A percentile compares a stretch with the other conserved stretches of the same genome.
These are phyloP conservation scores for Aspergillus spinulosporus DNA, from an alignment of 2,329 filamentous ascomycete species.

Conservation along the genomic window DNA sequence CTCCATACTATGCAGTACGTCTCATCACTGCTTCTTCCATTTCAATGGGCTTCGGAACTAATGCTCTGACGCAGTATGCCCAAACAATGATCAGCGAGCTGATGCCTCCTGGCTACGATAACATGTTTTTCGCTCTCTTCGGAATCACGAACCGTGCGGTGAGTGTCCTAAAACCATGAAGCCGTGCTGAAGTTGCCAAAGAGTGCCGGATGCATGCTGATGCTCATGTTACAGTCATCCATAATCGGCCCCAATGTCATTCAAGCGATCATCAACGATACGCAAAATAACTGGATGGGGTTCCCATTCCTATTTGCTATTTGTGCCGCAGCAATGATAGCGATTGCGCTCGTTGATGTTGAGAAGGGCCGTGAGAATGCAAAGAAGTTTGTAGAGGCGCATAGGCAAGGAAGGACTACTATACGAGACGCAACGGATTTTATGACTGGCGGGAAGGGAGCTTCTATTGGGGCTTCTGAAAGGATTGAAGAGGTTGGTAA, in stretches of 20 bases:
- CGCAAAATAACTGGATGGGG: slow-evolving; percentile 47
- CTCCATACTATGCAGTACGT: slow-evolving; percentile 43
- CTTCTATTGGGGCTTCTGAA: background rate
- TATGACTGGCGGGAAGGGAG: background rate
- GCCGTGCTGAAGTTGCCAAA: background rate
- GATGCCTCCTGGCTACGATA: slow-evolving; percentile 46
- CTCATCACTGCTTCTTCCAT: background rate
- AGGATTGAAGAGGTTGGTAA: background rate
- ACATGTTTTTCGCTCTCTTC: slow-evolving; percentile 49
- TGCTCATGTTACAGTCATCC: slow-evolving; percentile 34
- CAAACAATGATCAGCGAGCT: slow-evolving; percentile 50
- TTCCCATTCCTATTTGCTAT: slow-evolving; percentile 47
- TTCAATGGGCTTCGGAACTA: background rate
- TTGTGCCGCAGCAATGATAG: slow-evolving; percentile 39
- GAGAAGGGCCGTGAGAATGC: slow-evolving; percentile 45
- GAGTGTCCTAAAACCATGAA: slow-evolving; percentile 21
- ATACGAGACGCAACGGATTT: background rate
- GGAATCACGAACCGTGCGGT: slow-evolving; percentile 48
- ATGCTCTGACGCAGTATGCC: slow-evolving; percentile 32
- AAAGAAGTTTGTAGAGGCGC: slow-evolving; percentile 38
- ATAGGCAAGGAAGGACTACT: slow-evolving; percentile 29
- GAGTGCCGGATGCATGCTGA: background rate
- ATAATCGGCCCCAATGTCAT: slow-evolving; percentile 48
- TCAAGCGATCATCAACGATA: slow-evolving; percentile 46
- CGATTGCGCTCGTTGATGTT: slow-evolving; percentile 43